A percentile compares a stretch with the other conserved stretches of the same genome.
These are phyloP conservation scores for Ceratorhiza oryzae-sativae DNA, from an alignment of 1,284 basidiomycete species.

Conservation along the genomic window DNA sequence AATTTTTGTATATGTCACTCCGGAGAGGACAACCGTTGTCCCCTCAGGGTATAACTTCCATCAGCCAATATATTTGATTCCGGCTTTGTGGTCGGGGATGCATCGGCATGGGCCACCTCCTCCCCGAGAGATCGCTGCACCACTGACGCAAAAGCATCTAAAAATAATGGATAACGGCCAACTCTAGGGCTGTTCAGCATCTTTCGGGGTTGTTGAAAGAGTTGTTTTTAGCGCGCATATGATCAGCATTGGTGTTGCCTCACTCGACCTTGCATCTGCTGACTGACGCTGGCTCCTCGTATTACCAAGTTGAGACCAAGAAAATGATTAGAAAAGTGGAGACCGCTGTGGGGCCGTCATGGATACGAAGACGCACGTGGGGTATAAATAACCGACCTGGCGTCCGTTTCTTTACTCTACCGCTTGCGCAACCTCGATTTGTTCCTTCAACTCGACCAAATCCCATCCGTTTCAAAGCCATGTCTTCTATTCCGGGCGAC, in stretches of 20 bases:
- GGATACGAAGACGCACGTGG: not conserved
- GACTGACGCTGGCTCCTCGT: not conserved
- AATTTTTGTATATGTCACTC: too few relatives aligned
- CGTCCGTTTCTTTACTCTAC: not conserved
- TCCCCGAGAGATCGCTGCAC: not conserved
- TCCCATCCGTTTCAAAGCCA: not conserved
- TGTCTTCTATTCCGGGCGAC: constrained; percentile 30
- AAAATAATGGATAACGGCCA: too few relatives aligned
- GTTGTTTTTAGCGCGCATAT: not conserved
- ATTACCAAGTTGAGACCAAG: constrained; percentile 8
- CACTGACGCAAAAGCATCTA: not conserved
- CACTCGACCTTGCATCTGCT: not conserved
- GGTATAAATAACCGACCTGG: constrained; percentile 4
- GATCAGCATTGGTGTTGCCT: too few relatives aligned
- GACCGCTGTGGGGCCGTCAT: not conserved
- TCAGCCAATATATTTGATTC: not conserved
- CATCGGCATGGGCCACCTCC: not conserved
- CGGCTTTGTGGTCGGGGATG: not conserved
- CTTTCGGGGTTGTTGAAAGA: not conserved
- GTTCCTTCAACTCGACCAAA: not conserved
- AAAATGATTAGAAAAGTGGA: not conserved
- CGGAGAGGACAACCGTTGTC: not conserved
- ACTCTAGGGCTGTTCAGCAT: not conserved
- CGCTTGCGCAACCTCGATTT: not conserved
- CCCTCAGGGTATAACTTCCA: not conserved